Evolutionary conservation across 768 basidiomycete species (phyloP).

Genomic region (Lactarius psammicola): DNA sequence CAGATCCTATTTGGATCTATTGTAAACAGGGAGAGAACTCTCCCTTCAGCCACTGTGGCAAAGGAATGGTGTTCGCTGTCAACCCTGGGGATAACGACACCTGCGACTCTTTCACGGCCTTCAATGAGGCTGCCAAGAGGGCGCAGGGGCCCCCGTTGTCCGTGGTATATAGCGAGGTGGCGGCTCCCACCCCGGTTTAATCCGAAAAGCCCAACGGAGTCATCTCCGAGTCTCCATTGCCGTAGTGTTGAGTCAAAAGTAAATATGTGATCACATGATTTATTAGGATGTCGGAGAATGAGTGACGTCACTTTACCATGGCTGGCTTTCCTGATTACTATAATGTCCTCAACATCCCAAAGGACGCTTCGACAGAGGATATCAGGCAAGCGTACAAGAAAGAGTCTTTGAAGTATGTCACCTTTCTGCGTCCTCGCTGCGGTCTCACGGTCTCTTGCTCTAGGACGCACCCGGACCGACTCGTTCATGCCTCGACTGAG

Average conservation of each 20-base stretch:
- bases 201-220: too few relatives aligned
- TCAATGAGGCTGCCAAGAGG: constrained; percentile 11
- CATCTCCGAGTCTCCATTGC: too few relatives aligned
- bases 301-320: constrained; percentile 42
- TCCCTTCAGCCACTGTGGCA: constrained; percentile 23
- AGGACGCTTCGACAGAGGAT: constrained; percentile 64
- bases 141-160: constrained; percentile 18
- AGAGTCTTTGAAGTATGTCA: constrained; percentile 65
- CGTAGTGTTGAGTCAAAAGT: too few relatives aligned
- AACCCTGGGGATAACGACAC: constrained; percentile 27
- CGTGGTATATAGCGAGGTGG: too few relatives aligned
- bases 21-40: constrained; percentile 29
- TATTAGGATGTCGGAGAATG: neutral
- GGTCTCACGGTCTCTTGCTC: constrained; percentile 22
- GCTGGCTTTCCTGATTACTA: constrained; percentile 83
- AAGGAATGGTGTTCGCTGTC: constrained; percentile 36
- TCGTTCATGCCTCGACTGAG: constrained; percentile 63
- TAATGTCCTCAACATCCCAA: constrained; percentile 52
- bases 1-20: constrained; percentile 32
- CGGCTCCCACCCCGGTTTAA: too few relatives aligned
- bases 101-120: constrained; percentile 10
- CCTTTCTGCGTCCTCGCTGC: constrained; percentile 4
- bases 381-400: constrained; percentile 75
- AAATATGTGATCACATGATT: too few relatives aligned
- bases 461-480: constrained; percentile 88